phyloP scores from a whole-genome alignment of 805 yeast species.

The Kuraishia borneana region DNA sequence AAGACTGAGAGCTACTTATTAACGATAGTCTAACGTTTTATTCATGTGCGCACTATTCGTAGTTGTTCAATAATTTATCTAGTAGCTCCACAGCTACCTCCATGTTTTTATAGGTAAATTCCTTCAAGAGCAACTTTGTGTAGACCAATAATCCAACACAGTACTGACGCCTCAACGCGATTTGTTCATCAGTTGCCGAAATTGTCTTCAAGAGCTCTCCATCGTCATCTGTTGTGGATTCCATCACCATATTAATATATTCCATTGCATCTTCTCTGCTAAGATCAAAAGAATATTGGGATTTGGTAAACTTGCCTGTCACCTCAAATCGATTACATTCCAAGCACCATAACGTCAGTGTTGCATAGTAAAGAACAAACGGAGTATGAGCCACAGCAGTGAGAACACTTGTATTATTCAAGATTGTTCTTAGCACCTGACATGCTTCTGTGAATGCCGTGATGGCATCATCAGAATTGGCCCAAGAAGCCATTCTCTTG shows the following conservation, averaged over 20 bases:
- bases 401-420: constrained; percentile 12
- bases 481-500: constrained; percentile 6
- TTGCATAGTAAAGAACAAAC: constrained; percentile 5
- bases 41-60: neutral
- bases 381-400: constrained; percentile 15
- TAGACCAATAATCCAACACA: neutral
- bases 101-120: neutral
- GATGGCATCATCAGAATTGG: constrained; percentile 3
- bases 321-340: too few species aligned
- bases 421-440: constrained; percentile 14
- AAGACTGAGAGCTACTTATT: constrained; percentile 7
- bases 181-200: neutral
- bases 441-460: constrained; percentile 14
- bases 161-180: neutral
- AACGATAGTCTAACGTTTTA: neutral
- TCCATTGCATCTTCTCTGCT: constrained; percentile 8
- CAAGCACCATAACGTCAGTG: constrained; percentile 8
- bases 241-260: constrained; percentile 10
- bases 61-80: neutral
- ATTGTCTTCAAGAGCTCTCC: neutral
- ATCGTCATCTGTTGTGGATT: constrained; percentile 1
- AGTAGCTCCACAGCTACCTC: neutral
- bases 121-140: neutral
- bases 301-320: too few species aligned
- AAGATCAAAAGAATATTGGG: too few species aligned